Evolutionary conservation across 1,284 basidiomycete genomes (phyloP).

Genomic region (Ustanciosporium gigantosporum): DNA sequence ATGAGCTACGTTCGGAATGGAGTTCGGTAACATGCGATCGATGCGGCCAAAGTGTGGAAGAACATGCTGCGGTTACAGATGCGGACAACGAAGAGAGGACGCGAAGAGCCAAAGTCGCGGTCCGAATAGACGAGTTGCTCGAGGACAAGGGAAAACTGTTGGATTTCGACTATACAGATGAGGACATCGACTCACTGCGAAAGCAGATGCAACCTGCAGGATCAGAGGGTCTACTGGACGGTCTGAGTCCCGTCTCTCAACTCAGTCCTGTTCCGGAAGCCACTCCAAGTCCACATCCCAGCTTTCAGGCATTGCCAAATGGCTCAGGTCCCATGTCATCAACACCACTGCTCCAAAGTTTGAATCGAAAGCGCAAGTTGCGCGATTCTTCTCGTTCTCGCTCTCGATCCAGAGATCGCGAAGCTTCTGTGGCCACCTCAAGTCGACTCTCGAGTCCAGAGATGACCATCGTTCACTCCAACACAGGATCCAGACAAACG

Average conservation of each 20-base stretch:
- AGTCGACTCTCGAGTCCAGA: slow-evolving; percentile 43
- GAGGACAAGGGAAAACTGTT: slow-evolving; percentile 77
- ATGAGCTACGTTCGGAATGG: slow-evolving; percentile 14
- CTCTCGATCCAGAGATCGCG: slow-evolving; percentile 27
- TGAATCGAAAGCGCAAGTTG: slow-evolving; percentile 38
- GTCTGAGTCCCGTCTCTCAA: slow-evolving; percentile 29
- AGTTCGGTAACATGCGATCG: slow-evolving; percentile 22
- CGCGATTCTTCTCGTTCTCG: slow-evolving; percentile 18
- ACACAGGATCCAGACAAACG: slow-evolving; percentile 22
- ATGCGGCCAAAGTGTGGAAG: slow-evolving; percentile 74
- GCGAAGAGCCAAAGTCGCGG: slow-evolving; percentile 75
- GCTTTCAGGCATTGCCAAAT: slow-evolving; percentile 16
- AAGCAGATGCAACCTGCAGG: slow-evolving; percentile 61
- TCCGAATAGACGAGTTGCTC: slow-evolving; percentile 80
- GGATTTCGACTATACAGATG: slow-evolving; percentile 76
- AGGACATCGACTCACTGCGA: slow-evolving; percentile 72
- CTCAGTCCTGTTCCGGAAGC: slow-evolving; percentile 34
- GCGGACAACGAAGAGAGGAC: slow-evolving; percentile 59
- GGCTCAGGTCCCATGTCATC: slow-evolving; percentile 22
- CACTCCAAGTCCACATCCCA: slow-evolving; percentile 31
- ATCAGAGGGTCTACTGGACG: slow-evolving; percentile 31
- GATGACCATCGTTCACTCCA: slow-evolving; percentile 28
- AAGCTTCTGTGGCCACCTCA: slow-evolving; percentile 39
- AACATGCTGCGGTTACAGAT: slow-evolving; percentile 69
- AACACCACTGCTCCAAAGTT: slow-evolving; percentile 23